phyloP scores from a whole-genome alignment of 2,329 filamentous ascomycete species.

The Diplodia corticola region DNA sequence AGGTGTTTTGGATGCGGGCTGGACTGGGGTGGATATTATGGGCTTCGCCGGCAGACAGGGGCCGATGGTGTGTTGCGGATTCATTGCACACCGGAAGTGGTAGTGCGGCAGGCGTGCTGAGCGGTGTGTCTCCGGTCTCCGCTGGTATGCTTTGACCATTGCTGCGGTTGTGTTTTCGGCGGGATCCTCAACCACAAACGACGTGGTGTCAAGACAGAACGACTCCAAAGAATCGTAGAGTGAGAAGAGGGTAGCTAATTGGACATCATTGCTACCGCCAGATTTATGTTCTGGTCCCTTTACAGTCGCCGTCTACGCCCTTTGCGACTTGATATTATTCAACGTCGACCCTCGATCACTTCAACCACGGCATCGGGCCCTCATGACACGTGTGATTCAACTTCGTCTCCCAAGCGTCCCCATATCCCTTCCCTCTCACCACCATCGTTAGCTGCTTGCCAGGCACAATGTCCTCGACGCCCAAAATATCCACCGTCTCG shows the following conservation, averaged over 20 bases:
- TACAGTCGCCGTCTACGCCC: conserved; percentile 32
- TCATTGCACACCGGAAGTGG: not conserved
- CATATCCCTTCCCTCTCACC: conserved; percentile 30
- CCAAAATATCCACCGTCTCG: conserved; percentile 28
- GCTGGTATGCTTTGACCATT: too few relatives aligned
- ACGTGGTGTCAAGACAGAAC: too few relatives aligned
- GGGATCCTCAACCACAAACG: too few relatives aligned
- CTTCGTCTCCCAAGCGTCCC: conserved; percentile 31
- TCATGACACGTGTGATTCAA: conserved; percentile 39
- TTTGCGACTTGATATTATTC: conserved; percentile 31
- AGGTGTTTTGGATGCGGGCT: not conserved
- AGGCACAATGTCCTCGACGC: conserved; percentile 31
- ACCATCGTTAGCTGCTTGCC: conserved; percentile 35
- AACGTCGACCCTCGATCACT: conserved; percentile 40
- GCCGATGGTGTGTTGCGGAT: not conserved
- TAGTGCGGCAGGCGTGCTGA: not conserved
- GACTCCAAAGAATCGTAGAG: too few relatives aligned
- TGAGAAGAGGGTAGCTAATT: too few relatives aligned
- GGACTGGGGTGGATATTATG: not conserved
- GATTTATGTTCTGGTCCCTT: too few relatives aligned
- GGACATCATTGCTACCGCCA: too few relatives aligned
- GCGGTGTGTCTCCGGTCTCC: not conserved
- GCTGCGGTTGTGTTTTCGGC: too few relatives aligned
- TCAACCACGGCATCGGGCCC: conserved; percentile 37
- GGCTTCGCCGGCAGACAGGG: not conserved